A percentile compares a stretch with the other conserved stretches of the same genome.
Evolutionary conservation across 2,329 filamentous ascomycete species (phyloP).

Genomic region (Penicillium sp.): DNA sequence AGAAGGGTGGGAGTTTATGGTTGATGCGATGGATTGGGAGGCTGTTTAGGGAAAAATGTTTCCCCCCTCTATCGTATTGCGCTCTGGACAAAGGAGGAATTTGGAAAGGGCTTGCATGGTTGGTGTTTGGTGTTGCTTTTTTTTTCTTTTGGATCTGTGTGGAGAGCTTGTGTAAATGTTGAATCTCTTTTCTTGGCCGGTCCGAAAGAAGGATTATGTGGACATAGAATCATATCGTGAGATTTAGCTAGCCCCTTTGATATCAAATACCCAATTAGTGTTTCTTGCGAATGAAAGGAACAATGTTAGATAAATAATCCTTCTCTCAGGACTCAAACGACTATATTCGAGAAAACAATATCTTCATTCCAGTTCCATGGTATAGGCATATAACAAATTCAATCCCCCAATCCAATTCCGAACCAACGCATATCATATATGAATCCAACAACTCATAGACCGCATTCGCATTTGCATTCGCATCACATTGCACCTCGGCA

Average conservation of each 20-base stretch:
- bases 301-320: background rate
- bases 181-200: background rate
- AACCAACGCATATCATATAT: conserved; percentile 2
- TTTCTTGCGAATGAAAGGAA: background rate
- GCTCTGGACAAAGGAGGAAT: conserved; percentile 5
- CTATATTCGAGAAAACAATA: background rate
- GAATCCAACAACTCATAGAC: conserved; percentile 15
- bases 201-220: background rate
- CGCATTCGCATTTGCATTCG: background rate
- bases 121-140: conserved; percentile 11
- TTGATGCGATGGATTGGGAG: conserved; percentile 65
- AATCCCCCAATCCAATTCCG: conserved; percentile 1
- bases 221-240: background rate
- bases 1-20: conserved; percentile 60
- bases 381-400: conserved; percentile 26
- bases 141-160: background rate
- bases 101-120: conserved; percentile 6
- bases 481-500: conserved; percentile 3
- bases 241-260: background rate
- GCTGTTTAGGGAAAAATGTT: conserved; percentile 27
- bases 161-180: background rate
- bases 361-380: conserved; percentile 20
- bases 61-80: background rate
- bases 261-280: background rate
- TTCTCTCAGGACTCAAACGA: background rate